These are phyloP conservation scores for Capsicum chinense DNA, from an alignment of 257 asterid genomes.

Conservation along the genomic window DNA sequence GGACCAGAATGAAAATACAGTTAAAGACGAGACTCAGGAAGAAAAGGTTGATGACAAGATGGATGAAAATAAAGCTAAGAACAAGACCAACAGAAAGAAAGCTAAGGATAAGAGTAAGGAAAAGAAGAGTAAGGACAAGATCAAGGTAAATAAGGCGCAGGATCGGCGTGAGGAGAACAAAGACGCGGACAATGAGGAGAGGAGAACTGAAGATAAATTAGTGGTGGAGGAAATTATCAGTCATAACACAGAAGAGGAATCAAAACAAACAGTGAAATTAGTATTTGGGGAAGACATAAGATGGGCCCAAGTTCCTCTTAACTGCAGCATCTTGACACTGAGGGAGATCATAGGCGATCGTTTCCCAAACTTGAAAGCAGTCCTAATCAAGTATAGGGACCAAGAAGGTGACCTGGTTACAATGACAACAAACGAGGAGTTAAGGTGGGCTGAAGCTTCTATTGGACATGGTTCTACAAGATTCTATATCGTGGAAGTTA, in stretches of 20 bases:
- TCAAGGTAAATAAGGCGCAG: conserved; percentile 19
- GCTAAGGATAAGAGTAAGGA: conserved; percentile 14
- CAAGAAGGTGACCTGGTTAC: conserved; percentile 90
- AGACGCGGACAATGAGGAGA: conserved; percentile 34
- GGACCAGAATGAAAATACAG: conserved; percentile 7
- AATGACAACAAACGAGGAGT: conserved; percentile 74
- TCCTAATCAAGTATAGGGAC: conserved; percentile 80
- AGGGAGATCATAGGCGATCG: conserved; percentile 65
- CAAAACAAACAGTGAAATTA: conserved; percentile 59
- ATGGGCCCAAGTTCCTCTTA: conserved; percentile 73
- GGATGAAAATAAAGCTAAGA: conserved; percentile 38
- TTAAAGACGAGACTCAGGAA: conserved; percentile 9
- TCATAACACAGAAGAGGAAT: conserved; percentile 47
- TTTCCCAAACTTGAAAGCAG: conserved; percentile 56
- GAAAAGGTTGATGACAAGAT: conserved; percentile 10
- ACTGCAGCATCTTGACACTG: conserved; percentile 60
- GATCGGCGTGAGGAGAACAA: conserved; percentile 15
- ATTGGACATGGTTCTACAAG: conserved; percentile 62
- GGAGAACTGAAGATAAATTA: conserved; percentile 43
- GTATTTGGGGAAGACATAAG: conserved; percentile 88
- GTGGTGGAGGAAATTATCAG: conserved; percentile 66
- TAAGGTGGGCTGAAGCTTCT: conserved; percentile 83
- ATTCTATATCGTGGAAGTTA: conserved; percentile 68
- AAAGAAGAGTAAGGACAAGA: conserved; percentile 21
- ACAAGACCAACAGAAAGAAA: conserved; percentile 24